Conservation (phyloP, 805 yeast species). For the Cephaloascus albidus region DNA sequence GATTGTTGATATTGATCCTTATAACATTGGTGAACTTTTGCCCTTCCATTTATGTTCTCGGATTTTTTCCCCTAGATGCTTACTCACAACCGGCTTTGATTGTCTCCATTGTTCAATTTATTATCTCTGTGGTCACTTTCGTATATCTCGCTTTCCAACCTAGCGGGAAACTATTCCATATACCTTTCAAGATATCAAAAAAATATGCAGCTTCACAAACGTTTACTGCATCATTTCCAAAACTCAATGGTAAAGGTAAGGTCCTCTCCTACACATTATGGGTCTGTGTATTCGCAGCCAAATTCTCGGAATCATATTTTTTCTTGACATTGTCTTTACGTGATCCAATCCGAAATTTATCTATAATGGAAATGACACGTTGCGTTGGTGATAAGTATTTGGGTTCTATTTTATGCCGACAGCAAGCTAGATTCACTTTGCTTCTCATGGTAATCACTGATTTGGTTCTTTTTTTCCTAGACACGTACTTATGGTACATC, state of each 20-base stretch:
- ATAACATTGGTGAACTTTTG: constrained; percentile 21
- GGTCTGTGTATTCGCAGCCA: constrained; percentile 37
- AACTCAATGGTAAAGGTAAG: constrained; percentile 23
- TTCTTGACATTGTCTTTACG: constrained; percentile 43
- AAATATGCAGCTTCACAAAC: constrained; percentile 23
- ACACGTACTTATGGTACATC: constrained; percentile 50
- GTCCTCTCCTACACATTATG: constrained; percentile 35
- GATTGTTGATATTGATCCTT: constrained; percentile 21
- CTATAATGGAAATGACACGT: constrained; percentile 29
- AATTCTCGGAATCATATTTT: constrained; percentile 43
- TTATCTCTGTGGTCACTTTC: constrained; percentile 29
- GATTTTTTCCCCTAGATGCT: constrained; percentile 22
- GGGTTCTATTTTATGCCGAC: constrained; percentile 30
- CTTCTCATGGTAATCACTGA: constrained; percentile 32
- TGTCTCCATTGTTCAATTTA: constrained; percentile 31
- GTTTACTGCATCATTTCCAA: constrained; percentile 35
- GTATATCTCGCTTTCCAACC: constrained; percentile 33
- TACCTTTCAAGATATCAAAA: constrained; percentile 6
- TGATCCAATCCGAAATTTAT: constrained; percentile 41
- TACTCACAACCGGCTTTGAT: constrained; percentile 23
- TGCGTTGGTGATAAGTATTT: constrained; percentile 33
- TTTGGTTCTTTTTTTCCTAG: constrained; percentile 40
- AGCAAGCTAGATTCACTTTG: constrained; percentile 32
- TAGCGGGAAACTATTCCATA: constrained; percentile 18
- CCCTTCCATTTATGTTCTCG: constrained; percentile 33